Base-by-base conservation (phyloP, 2,329 filamentous ascomycete species). In the Podosphaera fusca region DNA sequence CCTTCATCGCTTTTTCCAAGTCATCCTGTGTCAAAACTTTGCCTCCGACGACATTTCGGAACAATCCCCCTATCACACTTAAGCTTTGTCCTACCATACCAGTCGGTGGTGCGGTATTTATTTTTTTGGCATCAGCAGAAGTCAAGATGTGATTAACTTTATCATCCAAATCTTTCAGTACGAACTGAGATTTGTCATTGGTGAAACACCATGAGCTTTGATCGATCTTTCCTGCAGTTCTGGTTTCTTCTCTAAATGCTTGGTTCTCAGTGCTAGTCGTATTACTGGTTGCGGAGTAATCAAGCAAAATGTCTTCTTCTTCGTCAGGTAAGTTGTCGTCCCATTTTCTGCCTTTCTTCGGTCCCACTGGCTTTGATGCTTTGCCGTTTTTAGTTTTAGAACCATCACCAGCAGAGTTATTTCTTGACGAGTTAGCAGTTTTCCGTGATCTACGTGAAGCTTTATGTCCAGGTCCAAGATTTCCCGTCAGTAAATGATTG, bases 11-110 rank as follows among this genome's bases (percentile, higher is more conserved):
- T 69, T 94, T 94, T 60, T 87, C 84, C 30, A 98, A 76, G 66
- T 96, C 90, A 61, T 85, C 80, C 68, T 88, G 86, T 1, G 87
- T 94, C 65, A 98, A 72, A 0, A 84, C 87, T 74, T 95, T 95
- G 61, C 94, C 92, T 57, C 92, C 92, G 0, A 98, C 84, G 45
- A 98, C 84, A 67, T 95, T 96, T 62, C 87, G 81, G 74, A 98
- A 95, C 58, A 96, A 78, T 21, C 87, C 86, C 56, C 86, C 82
- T 61, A 96, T 85, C 12, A 86, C 85, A 67, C 80, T 87, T 58
- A 95, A 75, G 57, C 88, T 81, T 3, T 87, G 82, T 34, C 84
- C 85, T 10, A 95, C 78, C 12, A 95, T 72, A 0, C 87, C 84
- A 21, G 76, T 72, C 9, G 71, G 65, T 45, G 67, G 64, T 1